A percentile compares a stretch with the other conserved stretches of the same genome.
These are phyloP conservation scores for Alternaria brassicae DNA, from an alignment of 2,329 filamentous ascomycete species.

Conservation along the genomic window DNA sequence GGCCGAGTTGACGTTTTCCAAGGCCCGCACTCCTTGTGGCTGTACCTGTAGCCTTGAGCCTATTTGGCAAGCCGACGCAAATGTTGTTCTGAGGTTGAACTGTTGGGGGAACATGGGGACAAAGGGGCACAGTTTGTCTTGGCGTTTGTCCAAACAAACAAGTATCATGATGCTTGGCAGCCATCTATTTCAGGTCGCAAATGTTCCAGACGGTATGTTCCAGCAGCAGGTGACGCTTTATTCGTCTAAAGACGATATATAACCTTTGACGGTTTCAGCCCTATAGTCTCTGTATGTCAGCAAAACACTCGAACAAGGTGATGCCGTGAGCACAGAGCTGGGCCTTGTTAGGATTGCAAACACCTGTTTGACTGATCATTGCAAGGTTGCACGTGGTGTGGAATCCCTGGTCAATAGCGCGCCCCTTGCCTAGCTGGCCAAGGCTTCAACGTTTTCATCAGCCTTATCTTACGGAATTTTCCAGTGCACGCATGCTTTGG, in stretches of 20 bases:
- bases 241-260: not conserved
- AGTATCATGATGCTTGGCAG: not conserved
- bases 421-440: not conserved
- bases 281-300: not conserved
- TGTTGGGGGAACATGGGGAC: not conserved
- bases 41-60: not conserved
- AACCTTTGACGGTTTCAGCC: not conserved
- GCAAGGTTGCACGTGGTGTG: not conserved
- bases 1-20: not conserved
- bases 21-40: not conserved
- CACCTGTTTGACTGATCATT: conserved; percentile 4
- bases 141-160: not conserved
- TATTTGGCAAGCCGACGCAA: not conserved
- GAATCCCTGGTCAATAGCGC: not conserved
- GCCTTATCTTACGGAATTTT: conserved; percentile 3
- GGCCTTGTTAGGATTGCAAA: not conserved
- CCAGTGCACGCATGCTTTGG: not conserved
- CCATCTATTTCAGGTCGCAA: not conserved
- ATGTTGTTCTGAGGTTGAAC: not conserved
- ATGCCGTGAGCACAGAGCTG: not conserved
- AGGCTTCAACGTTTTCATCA: not conserved
- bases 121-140: not conserved
- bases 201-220: conserved; percentile 2
- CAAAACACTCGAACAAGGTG: not conserved
- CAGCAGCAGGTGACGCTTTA: not conserved